Conservation (phyloP, 352 stramenopile genomes). For the Blastocystis hominis region DNA sequence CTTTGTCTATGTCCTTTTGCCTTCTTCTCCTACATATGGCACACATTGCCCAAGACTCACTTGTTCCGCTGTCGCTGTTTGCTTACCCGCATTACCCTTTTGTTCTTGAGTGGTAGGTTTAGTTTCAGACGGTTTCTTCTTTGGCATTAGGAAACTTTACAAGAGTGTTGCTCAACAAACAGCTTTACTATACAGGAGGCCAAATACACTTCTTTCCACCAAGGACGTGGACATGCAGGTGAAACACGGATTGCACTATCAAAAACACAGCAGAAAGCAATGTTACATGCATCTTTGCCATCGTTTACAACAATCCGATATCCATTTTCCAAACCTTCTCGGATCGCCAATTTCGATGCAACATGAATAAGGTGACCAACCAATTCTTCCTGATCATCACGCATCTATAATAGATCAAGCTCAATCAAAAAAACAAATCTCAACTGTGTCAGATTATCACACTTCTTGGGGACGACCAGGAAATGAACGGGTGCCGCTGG, state of each 20-base stretch:
- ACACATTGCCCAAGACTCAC: neutral
- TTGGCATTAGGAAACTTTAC: neutral
- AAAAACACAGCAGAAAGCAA: neutral
- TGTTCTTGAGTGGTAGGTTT: neutral
- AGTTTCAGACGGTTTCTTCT: neutral
- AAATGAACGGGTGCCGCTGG: slow-evolving; percentile 14
- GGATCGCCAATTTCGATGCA: slow-evolving; percentile 23
- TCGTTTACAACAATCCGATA: slow-evolving; percentile 50
- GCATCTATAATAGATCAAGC: neutral
- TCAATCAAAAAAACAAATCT: neutral
- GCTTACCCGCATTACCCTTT: neutral
- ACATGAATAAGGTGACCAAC: slow-evolving; percentile 40
- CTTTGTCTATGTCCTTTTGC: slow-evolving; percentile 71
- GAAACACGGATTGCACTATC: slow-evolving; percentile 47
- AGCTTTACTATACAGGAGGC: slow-evolving; percentile 21
- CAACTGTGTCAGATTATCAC: slow-evolving; percentile 42
- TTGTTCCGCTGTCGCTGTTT: neutral
- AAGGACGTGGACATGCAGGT: slow-evolving; percentile 39
- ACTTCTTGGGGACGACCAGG: slow-evolving; percentile 46
- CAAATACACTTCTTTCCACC: slow-evolving; percentile 47
- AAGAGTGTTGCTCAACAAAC: neutral
- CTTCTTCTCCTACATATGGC: slow-evolving; percentile 39
- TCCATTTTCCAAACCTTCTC: slow-evolving; percentile 25
- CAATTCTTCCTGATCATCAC: slow-evolving; percentile 34
- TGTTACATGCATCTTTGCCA: slow-evolving; percentile 6